Base-by-base conservation (phyloP, 768 basidiomycete species). In the Sutorius australiensis region DNA sequence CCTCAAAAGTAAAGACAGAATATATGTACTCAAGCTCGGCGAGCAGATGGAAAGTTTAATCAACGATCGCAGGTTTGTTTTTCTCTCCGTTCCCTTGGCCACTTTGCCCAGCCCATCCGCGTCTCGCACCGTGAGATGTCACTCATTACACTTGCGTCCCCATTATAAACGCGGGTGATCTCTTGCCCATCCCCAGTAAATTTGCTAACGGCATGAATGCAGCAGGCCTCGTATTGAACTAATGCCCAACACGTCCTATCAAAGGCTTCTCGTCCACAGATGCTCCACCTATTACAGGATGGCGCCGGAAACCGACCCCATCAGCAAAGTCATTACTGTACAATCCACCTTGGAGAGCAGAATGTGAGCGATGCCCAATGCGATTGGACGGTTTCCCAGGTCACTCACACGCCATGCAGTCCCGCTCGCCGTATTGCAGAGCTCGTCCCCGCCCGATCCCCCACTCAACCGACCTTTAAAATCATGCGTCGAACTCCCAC, bases 1-100 rank as follows among this genome's bases (percentile, higher is more conserved):
- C 19, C 86, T 93, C 58, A 82, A 77, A 70, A 86, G 85, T 78
- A 93, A 93, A 74, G 91, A 93, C 70, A 80, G 91, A 65, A 77
- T 93, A 56, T 93, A 85, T 69, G 89, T 93, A 43, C 74, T 93
- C 62, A 92, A 88, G 75, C 79, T 93, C n/a, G 91, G 89, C 53
- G 92, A 93, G 73, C 77, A 75, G 59, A 89, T 93, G 81, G 91
- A 93, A 73, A 71, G 73, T 46, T 77, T 93, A 65, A 89, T 93
- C 63, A 79, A 72, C 54, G 89, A 91, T 67, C 81, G 78, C 62
- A 82, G 80, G 89, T 87, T 56, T 53, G 85, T 78, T 32, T 24
- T 48, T 54, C 46, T 34, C 12, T 7, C 24, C 9, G 2, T 9
- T 36, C 27, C 19, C 31, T 31, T 27, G 39, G 24, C 46, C 13